A percentile compares a stretch with the other conserved stretches of the same genome.
Conservation (phyloP, 2,329 filamentous ascomycete genomes). For the Aschersonia sp. region DNA sequence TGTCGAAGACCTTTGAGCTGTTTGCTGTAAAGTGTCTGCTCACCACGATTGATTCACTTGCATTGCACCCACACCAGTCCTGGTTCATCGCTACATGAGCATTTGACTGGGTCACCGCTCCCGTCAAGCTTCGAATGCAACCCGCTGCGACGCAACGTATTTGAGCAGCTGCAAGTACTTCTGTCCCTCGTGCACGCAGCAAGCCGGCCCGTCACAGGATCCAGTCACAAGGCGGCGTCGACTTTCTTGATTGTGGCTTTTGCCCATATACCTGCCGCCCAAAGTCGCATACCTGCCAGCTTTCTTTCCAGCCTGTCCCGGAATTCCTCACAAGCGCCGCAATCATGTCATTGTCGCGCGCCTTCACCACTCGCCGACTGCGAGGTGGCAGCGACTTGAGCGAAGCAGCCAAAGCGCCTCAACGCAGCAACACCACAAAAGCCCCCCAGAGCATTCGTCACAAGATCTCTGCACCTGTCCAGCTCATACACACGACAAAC, state of each 20-base stretch:
- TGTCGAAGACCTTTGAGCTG: no score
- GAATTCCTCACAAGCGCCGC: background rate
- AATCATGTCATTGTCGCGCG: constrained; percentile 46
- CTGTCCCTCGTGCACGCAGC: background rate
- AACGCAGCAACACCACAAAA: constrained; percentile 37
- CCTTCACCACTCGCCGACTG: constrained; percentile 55
- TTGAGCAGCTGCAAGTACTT: background rate
- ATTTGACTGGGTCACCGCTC: background rate
- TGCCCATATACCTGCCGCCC: background rate
- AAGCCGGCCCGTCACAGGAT: background rate
- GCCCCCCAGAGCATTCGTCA: constrained; percentile 32
- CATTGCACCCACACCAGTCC: background rate
- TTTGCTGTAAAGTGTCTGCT: background rate
- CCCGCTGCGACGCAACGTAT: constrained; percentile 5
- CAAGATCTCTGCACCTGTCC: constrained; percentile 78
- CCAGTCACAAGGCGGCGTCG: constrained; percentile 1
- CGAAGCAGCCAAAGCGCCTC: constrained; percentile 23
- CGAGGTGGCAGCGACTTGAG: constrained; percentile 35
- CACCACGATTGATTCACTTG: background rate
- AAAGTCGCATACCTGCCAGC: background rate
- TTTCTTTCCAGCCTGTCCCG: constrained; percentile 1
- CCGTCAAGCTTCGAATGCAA: background rate
- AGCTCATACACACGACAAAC: constrained; percentile 87
- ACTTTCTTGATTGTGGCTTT: constrained; percentile 1
- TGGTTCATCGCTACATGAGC: background rate